Evolutionary conservation across 2,329 filamentous ascomycete species (phyloP), one percentile per base, ranked within the genome.

Genomic region (Colletotrichum sublineola): DNA sequence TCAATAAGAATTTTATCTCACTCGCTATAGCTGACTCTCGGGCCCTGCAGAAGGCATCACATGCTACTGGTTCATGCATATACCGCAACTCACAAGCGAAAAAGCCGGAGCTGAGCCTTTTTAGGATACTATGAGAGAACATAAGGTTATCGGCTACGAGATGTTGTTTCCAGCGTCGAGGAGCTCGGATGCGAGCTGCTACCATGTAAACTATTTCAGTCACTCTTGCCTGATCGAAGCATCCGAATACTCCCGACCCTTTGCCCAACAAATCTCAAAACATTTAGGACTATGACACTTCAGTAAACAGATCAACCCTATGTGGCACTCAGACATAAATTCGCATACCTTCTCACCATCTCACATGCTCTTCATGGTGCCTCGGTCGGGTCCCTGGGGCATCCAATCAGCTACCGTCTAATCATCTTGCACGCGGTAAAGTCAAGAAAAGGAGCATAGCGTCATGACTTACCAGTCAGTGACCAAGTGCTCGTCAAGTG

Each of bases 401-500:
- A 6, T 24, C 14, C 5, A 15, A 29, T 53, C 36, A 55, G 62
- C 24, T n/a, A 9, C 8, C 12, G 11, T 7, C 12, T 42, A 0
- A 5, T 14, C 8, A 18, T n/a, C 14, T 1, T 31, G 46, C 15
- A 20, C 9, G 36, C 14, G n/a, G n/a, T 18, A 36, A 33, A 9
- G 8, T 14, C 7, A 20, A 5, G 1, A 11, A 46, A 18, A 1
- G 11, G 0, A 48, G 0, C 9, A 11, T 36, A 20, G 5, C 1
- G 56, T 5, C 18, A 3, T 63, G 14, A 79, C 82, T 74, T 68
- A 86, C 90, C 88, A 88, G 82, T 92, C 91, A 2, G 92, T 94
- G 1, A 94, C 91, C 36, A 95, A 84, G 77, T 90, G 87, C 82
- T 95, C 93, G 79, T 95, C 92, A 63, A 94, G 81, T 0, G 77